These are phyloP conservation scores for Globisporangium uncinulatum DNA, from an alignment of 352 stramenopile species.

Conservation along the genomic window DNA sequence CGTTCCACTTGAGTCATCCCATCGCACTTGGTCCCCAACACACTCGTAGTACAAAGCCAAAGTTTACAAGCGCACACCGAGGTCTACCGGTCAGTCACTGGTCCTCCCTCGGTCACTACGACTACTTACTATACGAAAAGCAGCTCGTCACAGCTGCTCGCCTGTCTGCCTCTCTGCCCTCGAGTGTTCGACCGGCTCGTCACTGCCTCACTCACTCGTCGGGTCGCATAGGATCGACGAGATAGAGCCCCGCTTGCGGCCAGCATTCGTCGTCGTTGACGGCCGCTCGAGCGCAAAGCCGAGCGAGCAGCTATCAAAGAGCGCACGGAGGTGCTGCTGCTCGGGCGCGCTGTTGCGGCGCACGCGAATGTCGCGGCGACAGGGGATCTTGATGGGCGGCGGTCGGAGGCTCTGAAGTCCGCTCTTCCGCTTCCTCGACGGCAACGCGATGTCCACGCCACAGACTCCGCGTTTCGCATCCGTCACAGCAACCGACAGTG, in stretches of 20 bases:
- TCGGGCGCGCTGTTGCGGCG: slow-evolving; percentile 44
- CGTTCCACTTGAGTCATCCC: too few relatives aligned
- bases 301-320: slow-evolving; percentile 8
- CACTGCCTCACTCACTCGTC: slow-evolving; percentile 19
- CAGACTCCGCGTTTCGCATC: background rate
- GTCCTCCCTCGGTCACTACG: background rate
- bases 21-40: background rate
- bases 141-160: too few relatives aligned
- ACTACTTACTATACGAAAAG: background rate
- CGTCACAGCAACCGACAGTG: background rate
- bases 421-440: background rate
- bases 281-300: slow-evolving; percentile 24
- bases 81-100: background rate
- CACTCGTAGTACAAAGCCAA: background rate
- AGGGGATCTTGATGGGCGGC: slow-evolving; percentile 63
- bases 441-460: background rate
- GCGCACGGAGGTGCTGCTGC: slow-evolving; percentile 7
- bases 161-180: background rate
- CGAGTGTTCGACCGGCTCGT: background rate
- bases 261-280: slow-evolving; percentile 47
- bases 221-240: slow-evolving; percentile 66
- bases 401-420: slow-evolving; percentile 11
- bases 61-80: background rate
- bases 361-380: slow-evolving; percentile 24
- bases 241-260: slow-evolving; percentile 59